Base-by-base conservation (phyloP, 805 yeast genomes). In the Spathaspora passalidarum region DNA sequence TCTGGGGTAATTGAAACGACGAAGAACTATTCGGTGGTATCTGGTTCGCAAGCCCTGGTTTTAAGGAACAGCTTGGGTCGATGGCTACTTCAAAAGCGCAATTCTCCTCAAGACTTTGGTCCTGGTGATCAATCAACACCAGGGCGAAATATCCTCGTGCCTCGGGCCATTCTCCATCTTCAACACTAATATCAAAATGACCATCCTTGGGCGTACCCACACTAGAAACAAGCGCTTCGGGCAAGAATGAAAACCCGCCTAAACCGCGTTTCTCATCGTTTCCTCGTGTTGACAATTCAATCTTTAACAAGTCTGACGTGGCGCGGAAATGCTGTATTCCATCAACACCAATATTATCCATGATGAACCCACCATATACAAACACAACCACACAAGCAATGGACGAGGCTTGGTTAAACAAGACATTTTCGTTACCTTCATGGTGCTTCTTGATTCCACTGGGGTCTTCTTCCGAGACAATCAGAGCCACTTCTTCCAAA, bases 81-180 rank as follows among this genome's bases (percentile, higher is more conserved):
- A 23, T 3, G 14, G 8, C 13, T 26, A 50, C 55, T 38, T 47
- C 53, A 13, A 45, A 46, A 17, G 54, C 51, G 46, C 66, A 63
- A 20, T 51, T 52, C 7, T 51, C 57, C 13, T 56, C 60, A 7
- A 44, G 49, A 4, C 44, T 41, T 11, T 20, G 10, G 18, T 43
- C 46, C 20, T 47, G 52, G 44, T 59, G 40, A 42, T 65, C 61
- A 3, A 69, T 57, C 38, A 72, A 52, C 2, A 65, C 46, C 38
- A 47, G 56, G 0, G 76, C 76, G 50, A 63, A 68, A 51, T 54
- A 70, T 1, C 76, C 77, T 52, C 77, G 52, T 4, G 73, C 68
- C 2, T 58, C 43, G 0, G 77, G 77, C 60, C 66, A 55, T 5
- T 45, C 47, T 2, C 21, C 38, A 19, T 42, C 38, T 18, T 32